Evolutionary conservation across 2,329 filamentous ascomycete species (phyloP).

Genomic region (Botrytis sinoallii): DNA sequence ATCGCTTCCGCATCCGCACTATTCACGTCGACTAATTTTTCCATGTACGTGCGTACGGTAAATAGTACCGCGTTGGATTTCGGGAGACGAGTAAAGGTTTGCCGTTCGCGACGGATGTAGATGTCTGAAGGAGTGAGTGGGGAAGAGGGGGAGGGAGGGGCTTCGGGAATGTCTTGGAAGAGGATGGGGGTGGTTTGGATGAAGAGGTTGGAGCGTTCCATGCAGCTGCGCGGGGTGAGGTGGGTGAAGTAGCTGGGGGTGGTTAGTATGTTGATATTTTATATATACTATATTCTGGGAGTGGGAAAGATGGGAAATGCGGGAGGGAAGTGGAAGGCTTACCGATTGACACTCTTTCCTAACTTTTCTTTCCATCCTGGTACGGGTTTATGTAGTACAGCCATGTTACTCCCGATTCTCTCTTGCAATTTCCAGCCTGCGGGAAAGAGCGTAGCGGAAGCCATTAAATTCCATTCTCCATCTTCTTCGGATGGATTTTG

Average conservation of each 20-base stretch:
- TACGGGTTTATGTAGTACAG: conserved; percentile 46
- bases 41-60: conserved; percentile 48
- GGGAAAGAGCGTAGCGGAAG: conserved; percentile 52
- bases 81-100: conserved; percentile 48
- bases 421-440: conserved; percentile 50
- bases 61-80: conserved; percentile 47
- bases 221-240: conserved; percentile 43
- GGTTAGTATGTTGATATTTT: conserved; percentile 12
- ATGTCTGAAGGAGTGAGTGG: conserved; percentile 39
- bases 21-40: conserved; percentile 41
- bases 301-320: conserved; percentile 19
- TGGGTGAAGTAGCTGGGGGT: conserved; percentile 43
- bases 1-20: conserved; percentile 43
- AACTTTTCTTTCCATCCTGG: conserved; percentile 49
- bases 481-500: conserved; percentile 40
- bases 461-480: conserved; percentile 47
- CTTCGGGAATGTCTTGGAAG: conserved; percentile 45
- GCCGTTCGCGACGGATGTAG: conserved; percentile 47
- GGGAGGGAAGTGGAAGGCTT: background rate
- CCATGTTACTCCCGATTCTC: conserved; percentile 49
- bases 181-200: conserved; percentile 47
- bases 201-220: conserved; percentile 50
- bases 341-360: conserved; percentile 44
- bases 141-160: conserved; percentile 34
- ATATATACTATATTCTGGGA: background rate